phyloP scores from a whole-genome alignment of 208 protist genomes.

The Histomonas meleagridis region DNA sequence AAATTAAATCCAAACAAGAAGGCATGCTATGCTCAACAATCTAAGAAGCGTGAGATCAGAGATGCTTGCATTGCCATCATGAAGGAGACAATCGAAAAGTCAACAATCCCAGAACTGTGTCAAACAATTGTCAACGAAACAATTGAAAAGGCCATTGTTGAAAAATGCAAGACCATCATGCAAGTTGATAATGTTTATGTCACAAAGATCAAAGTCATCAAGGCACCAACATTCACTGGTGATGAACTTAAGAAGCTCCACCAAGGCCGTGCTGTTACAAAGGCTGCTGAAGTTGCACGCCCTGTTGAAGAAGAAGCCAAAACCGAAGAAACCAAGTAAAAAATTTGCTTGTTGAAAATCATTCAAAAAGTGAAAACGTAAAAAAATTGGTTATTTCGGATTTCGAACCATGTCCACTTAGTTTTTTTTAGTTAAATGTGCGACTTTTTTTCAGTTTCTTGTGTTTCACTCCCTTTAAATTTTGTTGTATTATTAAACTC shows the following conservation, averaged over 20 bases:
- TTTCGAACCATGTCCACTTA: too few species aligned
- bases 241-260: background rate
- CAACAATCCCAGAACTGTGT: background rate
- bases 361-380: too few species aligned
- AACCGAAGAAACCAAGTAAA: too few species aligned
- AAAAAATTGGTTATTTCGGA: too few species aligned
- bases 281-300: too few species aligned
- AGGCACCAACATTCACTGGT: background rate
- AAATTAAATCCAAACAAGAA: conserved; percentile 74
- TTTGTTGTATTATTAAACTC: background rate
- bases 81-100: background rate
- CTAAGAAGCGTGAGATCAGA: background rate
- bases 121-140: background rate
- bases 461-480: background rate
- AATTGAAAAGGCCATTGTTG: background rate
- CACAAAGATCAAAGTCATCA: conserved; percentile 33
- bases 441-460: background rate
- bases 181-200: background rate
- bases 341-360: too few species aligned
- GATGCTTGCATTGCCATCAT: background rate
- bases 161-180: background rate
- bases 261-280: too few species aligned
- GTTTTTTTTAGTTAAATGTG: too few species aligned
- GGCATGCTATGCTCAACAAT: conserved; percentile 83
- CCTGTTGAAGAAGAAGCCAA: too few species aligned